Evolutionary conservation across 1,284 basidiomycete genomes (phyloP).

Genomic region (Rhodotorula sp.): DNA sequence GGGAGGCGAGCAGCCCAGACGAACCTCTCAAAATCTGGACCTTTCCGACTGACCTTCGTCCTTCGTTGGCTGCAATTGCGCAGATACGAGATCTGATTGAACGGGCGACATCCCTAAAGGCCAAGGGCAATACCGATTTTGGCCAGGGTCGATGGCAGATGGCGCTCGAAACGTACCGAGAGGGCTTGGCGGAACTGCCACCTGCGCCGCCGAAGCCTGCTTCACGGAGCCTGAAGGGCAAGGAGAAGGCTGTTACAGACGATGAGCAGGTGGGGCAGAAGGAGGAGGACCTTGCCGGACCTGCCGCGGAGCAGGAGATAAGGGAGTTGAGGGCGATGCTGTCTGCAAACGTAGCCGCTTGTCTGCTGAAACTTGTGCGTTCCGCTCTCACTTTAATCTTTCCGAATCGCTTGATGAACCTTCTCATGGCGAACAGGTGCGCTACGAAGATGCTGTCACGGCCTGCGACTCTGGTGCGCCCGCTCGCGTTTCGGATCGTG

Average conservation of each 20-base stretch:
- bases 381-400: no score
- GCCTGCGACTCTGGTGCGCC: constrained; percentile 68
- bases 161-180: constrained; percentile 33
- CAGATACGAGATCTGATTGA: constrained; percentile 30
- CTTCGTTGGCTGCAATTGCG: not conserved
- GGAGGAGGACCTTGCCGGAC: constrained; percentile 3
- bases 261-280: not conserved
- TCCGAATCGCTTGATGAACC: no score
- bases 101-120: constrained; percentile 20
- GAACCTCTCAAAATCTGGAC: not conserved
- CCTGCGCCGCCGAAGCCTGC: constrained; percentile 7
- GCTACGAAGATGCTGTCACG: constrained; percentile 69
- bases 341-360: constrained; percentile 37
- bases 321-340: constrained; percentile 27
- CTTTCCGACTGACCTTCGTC: no score
- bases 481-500: no score
- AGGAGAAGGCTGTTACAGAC: constrained; percentile 20
- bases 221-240: constrained; percentile 12
- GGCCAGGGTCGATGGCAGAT: constrained; percentile 30
- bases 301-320: constrained; percentile 19
- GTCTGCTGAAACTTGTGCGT: constrained; percentile 37
- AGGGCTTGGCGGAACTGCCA: constrained; percentile 33
- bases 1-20: no score
- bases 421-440: constrained; percentile 55
- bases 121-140: constrained; percentile 28